Base-by-base conservation (phyloP, 225 moss, liverwort and hornwort species). In the Asterella californica region DNA sequence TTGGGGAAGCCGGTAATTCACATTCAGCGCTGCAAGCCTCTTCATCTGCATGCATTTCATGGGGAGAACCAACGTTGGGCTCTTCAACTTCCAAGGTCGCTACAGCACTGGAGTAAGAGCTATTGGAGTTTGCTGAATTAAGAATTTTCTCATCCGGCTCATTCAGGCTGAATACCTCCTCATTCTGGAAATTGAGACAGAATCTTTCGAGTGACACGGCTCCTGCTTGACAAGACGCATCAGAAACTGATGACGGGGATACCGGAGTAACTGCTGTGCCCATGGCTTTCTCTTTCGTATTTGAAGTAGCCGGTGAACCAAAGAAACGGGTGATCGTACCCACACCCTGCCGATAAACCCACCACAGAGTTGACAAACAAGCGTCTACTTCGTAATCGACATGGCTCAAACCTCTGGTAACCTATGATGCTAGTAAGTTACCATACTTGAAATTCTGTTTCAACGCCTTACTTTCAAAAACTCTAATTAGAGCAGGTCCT, bases 301-400 rank as follows among this genome's bases (percentile, higher is more conserved):
- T 33, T 60, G 79, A 81, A 69, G 62, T 30, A 75, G 78, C 46
- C 10, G 91, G 87, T 76, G 88, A 83, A 82, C 84, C 72, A 67
- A 96, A 92, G 81, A 87, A 96, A 74, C 87, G 91, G 45, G 93
- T 93, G 24, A 96, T 93, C 50, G 91, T 82, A 82, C 83, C 85
- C 53, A 90, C 86, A 79, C 91, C 92, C 95, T 96, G 90, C 77
- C 84, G 83, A 88, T 50, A 42, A n/a, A 47, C 46, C 46, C 65
- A 47, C 25, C 24, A 71, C n/a, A 47, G 11, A 71, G 22, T 27
- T 47, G 25, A 48, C 10, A 46, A 27, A 71, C 12, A 11, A 71
- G 7, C 47, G 47, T 47, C n/a, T 17, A 24, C 15, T 10, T 63
- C 63, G 10, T 70, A 70, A 9, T 15, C 19, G 17, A n/a, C 19